Base-by-base conservation (phyloP, 768 basidiomycete genomes). In the Auriscalpium microsporum region DNA sequence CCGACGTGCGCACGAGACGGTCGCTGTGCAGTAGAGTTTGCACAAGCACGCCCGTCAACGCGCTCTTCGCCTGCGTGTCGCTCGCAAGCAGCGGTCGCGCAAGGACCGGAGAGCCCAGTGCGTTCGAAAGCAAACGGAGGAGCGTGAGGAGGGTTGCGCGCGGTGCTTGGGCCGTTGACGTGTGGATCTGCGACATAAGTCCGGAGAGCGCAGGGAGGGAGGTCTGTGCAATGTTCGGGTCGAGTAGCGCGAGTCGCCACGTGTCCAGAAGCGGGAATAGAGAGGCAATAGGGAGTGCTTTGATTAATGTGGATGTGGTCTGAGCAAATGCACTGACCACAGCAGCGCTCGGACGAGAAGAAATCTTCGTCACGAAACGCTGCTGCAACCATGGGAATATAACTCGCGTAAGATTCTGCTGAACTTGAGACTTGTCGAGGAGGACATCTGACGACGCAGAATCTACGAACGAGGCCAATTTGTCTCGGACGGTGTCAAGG, bases 211-310 rank as follows among this genome's bases (percentile, higher is more conserved):
- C 70, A 6, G 72, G 21, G 8, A 64, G 61, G 11, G 86, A 67
- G 0, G 79, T 78, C 19, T 45, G 44, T 2, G 57, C 57, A 5
- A 59, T 55, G 6, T 36, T 14, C 5, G 77, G 72, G 66, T 90
- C 84, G 19, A 94, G 78, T 16, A 90, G 66, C 0, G 84, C 86
- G 10, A 94, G 75, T 1, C 91, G 77, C 86, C 90, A 89, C 60
- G 94, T 74, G 64, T 95, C 93, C 10, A 84, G 78, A 5, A 94
- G 65, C 0, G 93, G 92, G 72, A 94, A 95, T 34, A 91, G 73
- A 40, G 80, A 72, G 9, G 76, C 73, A 0, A 74, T 53, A 0
- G 79, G 75, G 1, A 94, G 78, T 3, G 70, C 71, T 10, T 66
- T 55, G 0, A 67, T 64, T 2, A 91, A 68, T 1, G 68, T 63